A percentile compares a stretch with the other conserved stretches of the same genome.
Evolutionary conservation across 345 rosid genomes (phyloP).

Genomic region (Theobroma cacao): DNA sequence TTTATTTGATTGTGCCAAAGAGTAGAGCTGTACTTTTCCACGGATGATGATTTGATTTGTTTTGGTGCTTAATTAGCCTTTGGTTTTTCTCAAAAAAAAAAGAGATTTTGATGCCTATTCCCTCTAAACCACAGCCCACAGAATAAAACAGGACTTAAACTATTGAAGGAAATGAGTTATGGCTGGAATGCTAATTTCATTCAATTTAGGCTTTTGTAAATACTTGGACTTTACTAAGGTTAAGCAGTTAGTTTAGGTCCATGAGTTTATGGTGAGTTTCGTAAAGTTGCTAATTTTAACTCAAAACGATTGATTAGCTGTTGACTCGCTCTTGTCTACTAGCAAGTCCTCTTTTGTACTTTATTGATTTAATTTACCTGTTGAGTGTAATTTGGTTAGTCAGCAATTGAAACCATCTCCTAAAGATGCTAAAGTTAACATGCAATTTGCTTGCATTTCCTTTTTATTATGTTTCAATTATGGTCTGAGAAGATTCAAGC

Average conservation of each 20-base stretch:
- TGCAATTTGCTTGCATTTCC: neutral
- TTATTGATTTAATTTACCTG: neutral
- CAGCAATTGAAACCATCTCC: neutral
- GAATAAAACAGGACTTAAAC: neutral
- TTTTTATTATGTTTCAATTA: neutral
- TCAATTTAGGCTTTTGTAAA: neutral
- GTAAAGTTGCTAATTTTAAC: neutral
- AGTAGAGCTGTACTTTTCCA: neutral
- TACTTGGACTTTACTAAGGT: neutral
- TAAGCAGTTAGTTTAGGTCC: neutral
- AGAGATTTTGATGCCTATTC: neutral
- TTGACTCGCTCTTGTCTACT: neutral
- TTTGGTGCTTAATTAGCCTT: neutral
- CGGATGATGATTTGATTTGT: neutral
- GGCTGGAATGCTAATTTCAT: neutral
- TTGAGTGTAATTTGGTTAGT: neutral
- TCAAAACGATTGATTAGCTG: neutral
- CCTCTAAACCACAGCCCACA: neutral
- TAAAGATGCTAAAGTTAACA: neutral
- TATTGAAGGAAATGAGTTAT: neutral
- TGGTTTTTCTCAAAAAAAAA: neutral
- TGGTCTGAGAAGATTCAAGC: constrained; percentile 3
- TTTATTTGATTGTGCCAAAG: neutral
- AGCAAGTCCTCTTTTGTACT: neutral
- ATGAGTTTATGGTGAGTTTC: neutral